These are phyloP conservation scores for Mucor circinelloides DNA, from an alignment of 371 early-diverging fungal genomes.

Conservation along the genomic window DNA sequence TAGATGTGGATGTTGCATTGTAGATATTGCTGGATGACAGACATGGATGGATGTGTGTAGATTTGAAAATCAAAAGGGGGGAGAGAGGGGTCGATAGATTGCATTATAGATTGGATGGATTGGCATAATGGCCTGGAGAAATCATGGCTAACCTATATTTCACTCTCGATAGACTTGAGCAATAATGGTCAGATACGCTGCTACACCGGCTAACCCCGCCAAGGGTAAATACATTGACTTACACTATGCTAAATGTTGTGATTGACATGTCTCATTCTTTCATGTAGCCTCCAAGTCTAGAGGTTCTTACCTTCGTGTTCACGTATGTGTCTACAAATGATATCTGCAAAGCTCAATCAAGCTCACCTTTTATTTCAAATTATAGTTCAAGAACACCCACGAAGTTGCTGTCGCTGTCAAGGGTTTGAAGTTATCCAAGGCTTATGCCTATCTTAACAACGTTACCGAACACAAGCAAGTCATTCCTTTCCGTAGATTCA, in stretches of 20 bases:
- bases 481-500: conserved; percentile 97
- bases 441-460: conserved; percentile 92
- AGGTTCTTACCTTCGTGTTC: conserved; percentile 48
- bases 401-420: conserved; percentile 96
- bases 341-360: neutral
- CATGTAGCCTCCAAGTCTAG: conserved; percentile 38
- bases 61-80: neutral
- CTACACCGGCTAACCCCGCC: conserved; percentile 54
- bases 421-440: conserved; percentile 94
- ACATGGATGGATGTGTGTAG: conserved; percentile 16
- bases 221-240: conserved; percentile 43
- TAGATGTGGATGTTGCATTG: neutral
- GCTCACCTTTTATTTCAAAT: too few species aligned
- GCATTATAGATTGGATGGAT: neutral
- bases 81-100: neutral
- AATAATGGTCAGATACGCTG: conserved; percentile 64
- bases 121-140: neutral
- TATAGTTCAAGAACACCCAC: conserved; percentile 94
- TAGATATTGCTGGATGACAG: neutral
- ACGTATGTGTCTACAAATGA: conserved; percentile 21
- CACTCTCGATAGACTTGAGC: conserved; percentile 26
- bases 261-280: neutral
- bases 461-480: conserved; percentile 96
- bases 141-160: neutral
- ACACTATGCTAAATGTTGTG: neutral